Base-by-base conservation (phyloP, 805 yeast species). In the Kodamaea laetipori region DNA sequence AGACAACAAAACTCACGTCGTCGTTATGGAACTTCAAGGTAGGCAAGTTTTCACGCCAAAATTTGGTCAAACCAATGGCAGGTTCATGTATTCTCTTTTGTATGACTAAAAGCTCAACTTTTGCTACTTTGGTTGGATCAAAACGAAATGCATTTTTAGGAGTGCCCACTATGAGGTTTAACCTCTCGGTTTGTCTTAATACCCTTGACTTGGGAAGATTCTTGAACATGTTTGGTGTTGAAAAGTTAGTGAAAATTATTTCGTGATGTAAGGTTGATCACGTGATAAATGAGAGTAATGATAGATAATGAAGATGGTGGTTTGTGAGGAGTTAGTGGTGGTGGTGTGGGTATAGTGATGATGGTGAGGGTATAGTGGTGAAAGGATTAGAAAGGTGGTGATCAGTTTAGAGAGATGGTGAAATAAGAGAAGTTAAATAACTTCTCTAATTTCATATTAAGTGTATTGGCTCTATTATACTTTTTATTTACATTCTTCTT, bases 11-110 rank as follows among this genome's bases (percentile, higher is more conserved):
- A 17, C 79, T 75, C 19, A 86, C 57, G 34, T 69, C 67, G n/a
- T 92, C 90, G 62, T 90, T 90, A 67, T 88, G 90, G 63, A 86
- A 90, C 60, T 80, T 82, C 49, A 90, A 72, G 5, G 90, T 80
- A 18, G 94, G 95, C 45, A 90, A 69, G 64, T 80, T 77, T 40
- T 72, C 67, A 53, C 78, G 79, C 94, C 95, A 86, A 64, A 90
- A 87, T 51, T 77, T 76, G 54, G 82, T 79, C 44, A 86, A 77
- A 1, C 90, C 90, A 66, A 76, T 71, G 53, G 83, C 81, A 1
- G 86, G 84, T 31, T 58, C 60, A 42, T 56, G 58, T 28, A 50
- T 48, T 48, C 60, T 67, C 51, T 80, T 80, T 33, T 56, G 55
- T 44, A 64, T 56, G 57, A 84, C 73, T 17, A 77, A 57, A 41